A percentile compares a stretch with the other conserved stretches of the same genome.
Conservation (phyloP, 164 flowering plant species). For the Umbilicus rupestris region DNA sequence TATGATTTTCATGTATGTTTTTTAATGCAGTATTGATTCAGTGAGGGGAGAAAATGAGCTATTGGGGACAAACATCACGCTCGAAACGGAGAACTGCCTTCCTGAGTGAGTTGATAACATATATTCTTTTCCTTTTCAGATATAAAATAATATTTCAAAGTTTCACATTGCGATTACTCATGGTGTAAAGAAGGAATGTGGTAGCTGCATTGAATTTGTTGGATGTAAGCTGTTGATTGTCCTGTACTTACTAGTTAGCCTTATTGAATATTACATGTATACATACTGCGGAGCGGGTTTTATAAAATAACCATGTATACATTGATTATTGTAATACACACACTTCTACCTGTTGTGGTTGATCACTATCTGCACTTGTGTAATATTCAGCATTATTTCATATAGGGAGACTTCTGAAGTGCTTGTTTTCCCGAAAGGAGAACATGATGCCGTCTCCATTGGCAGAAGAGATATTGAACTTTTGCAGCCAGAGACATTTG, state of each 20-base stretch:
- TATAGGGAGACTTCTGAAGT: slow-evolving; percentile 67
- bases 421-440: slow-evolving; percentile 85
- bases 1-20: neutral
- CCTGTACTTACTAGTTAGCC: neutral
- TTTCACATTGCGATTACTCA: neutral
- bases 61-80: neutral
- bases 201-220: neutral
- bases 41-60: neutral
- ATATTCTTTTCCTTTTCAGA: neutral
- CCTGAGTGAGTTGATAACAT: neutral
- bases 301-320: neutral
- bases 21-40: slow-evolving; percentile 3
- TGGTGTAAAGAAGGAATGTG: neutral
- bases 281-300: too few relatives aligned
- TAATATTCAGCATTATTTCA: slow-evolving; percentile 24
- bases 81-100: neutral
- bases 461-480: slow-evolving; percentile 81
- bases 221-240: neutral
- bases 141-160: neutral
- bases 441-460: slow-evolving; percentile 82
- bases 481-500: slow-evolving; percentile 63
- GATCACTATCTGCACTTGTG: neutral
- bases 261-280: neutral
- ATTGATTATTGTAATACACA: neutral
- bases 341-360: neutral